Conservation (phyloP, 148 eudicot genomes). For the Simmondsia chinensis region DNA sequence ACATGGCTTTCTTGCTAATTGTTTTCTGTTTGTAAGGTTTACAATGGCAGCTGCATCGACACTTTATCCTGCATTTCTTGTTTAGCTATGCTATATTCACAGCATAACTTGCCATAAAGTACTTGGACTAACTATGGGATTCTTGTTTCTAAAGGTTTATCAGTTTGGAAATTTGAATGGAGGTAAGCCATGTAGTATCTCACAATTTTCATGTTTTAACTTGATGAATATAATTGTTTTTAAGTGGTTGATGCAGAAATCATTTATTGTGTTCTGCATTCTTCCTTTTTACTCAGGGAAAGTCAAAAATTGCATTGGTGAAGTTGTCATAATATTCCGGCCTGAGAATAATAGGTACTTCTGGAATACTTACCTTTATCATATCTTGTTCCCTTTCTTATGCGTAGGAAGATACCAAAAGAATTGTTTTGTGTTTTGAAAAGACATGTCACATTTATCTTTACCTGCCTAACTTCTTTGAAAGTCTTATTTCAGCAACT, state of each 20-base stretch:
- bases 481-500: too few relatives aligned
- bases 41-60: background rate
- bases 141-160: conserved; percentile 34
- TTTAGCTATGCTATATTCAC: background rate
- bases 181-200: conserved; percentile 29
- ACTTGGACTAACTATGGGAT: conserved; percentile 22
- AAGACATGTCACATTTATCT: too few relatives aligned
- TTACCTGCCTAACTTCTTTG: too few relatives aligned
- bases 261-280: background rate
- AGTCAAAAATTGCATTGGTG: conserved; percentile 63
- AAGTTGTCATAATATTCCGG: conserved; percentile 46
- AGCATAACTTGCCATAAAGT: background rate
- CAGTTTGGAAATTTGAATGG: conserved; percentile 39
- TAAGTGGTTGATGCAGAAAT: conserved; percentile 1
- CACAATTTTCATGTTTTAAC: conserved; percentile 2
- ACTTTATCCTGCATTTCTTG: background rate
- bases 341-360: conserved; percentile 36
- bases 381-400: background rate
- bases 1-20: too few relatives aligned
- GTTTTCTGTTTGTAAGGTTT: too few relatives aligned
- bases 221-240: background rate
- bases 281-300: conserved; percentile 22
- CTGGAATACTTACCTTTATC: background rate
- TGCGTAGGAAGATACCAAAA: background rate
- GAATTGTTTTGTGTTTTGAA: background rate